Conservation (phyloP, 768 basidiomycete species). For the Botryobasidium botryosum region DNA sequence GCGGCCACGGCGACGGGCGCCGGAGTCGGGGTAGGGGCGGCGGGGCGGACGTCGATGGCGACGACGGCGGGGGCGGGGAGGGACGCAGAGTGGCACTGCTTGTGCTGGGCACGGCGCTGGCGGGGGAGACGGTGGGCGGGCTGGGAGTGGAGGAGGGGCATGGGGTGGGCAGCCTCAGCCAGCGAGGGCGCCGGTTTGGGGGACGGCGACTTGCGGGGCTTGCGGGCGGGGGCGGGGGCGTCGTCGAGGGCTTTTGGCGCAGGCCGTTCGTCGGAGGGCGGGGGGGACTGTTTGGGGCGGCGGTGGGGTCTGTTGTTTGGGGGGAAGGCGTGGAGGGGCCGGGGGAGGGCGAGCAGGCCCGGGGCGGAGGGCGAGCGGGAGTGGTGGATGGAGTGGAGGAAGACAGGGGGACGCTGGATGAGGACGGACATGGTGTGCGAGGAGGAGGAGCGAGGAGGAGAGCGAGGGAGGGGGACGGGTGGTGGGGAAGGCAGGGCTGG, state of each 20-base stretch:
- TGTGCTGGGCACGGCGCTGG: not conserved
- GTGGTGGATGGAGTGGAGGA: not conserved
- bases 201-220: not conserved
- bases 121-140: not conserved
- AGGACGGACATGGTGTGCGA: slow-evolving; percentile 6
- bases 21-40: not conserved
- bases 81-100: not conserved
- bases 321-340: not conserved
- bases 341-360: not conserved
- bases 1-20: not conserved
- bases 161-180: not conserved
- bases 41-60: not conserved
- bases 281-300: slow-evolving; percentile 1
- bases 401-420: slow-evolving; percentile 1
- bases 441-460: not conserved
- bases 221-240: slow-evolving; percentile 1
- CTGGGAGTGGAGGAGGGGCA: not conserved
- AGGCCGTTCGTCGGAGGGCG: not conserved
- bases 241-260: not conserved
- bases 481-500: slow-evolving; percentile 5
- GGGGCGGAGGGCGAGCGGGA: slow-evolving; percentile 3
- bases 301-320: no score
- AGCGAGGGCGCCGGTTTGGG: not conserved
- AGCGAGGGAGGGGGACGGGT: not conserved
- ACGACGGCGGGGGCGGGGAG: not conserved